phyloP scores from a whole-genome alignment of 1,139 yeast genomes.

The Geotrichum siamense region DNA sequence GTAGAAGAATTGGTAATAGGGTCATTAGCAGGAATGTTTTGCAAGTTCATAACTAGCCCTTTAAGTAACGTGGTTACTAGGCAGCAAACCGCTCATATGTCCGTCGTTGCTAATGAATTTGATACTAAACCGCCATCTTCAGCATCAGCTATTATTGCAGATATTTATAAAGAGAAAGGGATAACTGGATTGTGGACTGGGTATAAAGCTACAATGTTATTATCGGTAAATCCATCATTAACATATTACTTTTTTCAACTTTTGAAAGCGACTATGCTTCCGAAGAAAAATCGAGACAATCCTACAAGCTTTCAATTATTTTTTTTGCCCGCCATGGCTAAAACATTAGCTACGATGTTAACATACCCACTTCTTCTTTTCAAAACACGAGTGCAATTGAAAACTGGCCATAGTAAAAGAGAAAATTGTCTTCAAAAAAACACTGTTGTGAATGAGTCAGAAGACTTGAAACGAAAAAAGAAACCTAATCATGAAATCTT shows the following conservation, averaged over 20 bases:
- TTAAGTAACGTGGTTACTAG: conserved; percentile 32
- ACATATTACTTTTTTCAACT: conserved; percentile 44
- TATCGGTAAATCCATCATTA: conserved; percentile 69
- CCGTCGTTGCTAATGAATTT: conserved; percentile 5
- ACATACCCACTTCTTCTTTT: conserved; percentile 43
- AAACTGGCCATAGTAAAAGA: conserved; percentile 20
- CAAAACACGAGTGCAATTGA: conserved; percentile 74
- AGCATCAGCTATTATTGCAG: conserved; percentile 34
- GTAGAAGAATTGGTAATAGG: conserved; percentile 82
- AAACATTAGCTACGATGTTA: conserved; percentile 31
- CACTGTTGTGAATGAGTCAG: conserved; percentile 1
- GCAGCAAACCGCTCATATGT: conserved; percentile 30
- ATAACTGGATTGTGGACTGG: conserved; percentile 71
- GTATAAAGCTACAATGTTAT: conserved; percentile 58
- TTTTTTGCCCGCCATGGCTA: conserved; percentile 32
- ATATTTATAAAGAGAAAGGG: conserved; percentile 54
- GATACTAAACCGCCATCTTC: conserved; percentile 6
- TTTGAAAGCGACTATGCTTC: conserved; percentile 25
- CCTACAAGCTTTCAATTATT: conserved; percentile 29
- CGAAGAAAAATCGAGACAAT: conserved; percentile 27
- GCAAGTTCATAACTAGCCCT: conserved; percentile 33
- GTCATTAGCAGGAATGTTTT: conserved; percentile 55
- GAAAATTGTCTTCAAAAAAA: not conserved
- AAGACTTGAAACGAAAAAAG: conserved; percentile 35
- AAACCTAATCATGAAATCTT: conserved; percentile 41